Percentiles rank a stretch among this genome's conserved stretches.
Evolutionary conservation across 441 rosid species (phyloP).

Genomic region (Pelargonium myrrhifolium): DNA sequence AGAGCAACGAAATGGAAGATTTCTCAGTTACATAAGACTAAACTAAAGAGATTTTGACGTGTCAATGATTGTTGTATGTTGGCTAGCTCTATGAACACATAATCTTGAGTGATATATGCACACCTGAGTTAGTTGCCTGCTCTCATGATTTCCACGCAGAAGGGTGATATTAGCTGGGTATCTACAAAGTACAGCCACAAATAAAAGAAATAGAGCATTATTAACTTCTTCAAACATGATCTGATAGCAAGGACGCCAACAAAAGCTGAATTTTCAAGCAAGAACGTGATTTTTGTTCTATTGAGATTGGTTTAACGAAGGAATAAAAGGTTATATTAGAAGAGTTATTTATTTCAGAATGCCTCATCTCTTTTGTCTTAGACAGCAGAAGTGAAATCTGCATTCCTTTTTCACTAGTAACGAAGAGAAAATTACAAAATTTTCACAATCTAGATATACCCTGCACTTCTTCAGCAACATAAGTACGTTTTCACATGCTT

Average conservation of each 20-base stretch:
- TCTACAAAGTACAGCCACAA: conserved; percentile 36
- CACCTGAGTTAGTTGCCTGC: conserved; percentile 98
- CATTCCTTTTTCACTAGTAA: too few species aligned
- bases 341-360: not conserved
- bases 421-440: too few species aligned
- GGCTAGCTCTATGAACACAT: not conserved
- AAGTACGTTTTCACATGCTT: too few species aligned
- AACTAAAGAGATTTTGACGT: not conserved
- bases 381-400: not conserved
- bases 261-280: not conserved
- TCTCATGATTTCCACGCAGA: conserved; percentile 97
- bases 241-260: not conserved
- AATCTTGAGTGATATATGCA: conserved; percentile 9
- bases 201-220: conserved; percentile 7
- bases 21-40: not conserved
- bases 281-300: not conserved
- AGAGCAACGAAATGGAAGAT: too few species aligned
- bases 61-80: not conserved
- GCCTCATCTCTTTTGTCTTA: not conserved
- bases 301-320: not conserved
- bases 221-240: conserved; percentile 3
- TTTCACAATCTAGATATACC: too few species aligned
- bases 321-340: not conserved
- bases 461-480: too few species aligned
- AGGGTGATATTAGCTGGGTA: conserved; percentile 96